phyloP scores from a whole-genome alignment of 305 asterid genomes.

The Rubia peregrina region DNA sequence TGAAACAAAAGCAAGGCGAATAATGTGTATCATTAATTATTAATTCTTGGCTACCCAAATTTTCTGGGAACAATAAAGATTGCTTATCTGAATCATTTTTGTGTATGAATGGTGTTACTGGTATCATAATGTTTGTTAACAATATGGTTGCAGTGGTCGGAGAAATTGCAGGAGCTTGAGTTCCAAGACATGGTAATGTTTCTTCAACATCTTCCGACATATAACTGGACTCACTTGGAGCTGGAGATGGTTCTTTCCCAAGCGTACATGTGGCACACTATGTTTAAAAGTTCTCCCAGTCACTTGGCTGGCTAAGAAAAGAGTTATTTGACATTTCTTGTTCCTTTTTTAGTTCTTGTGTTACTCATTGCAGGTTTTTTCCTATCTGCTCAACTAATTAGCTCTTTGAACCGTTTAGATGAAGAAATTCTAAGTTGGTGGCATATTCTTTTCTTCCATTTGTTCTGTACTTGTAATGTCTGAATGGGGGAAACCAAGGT shows the following conservation, averaged over 20 bases:
- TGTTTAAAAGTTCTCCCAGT: conserved; percentile 91
- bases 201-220: conserved; percentile 94
- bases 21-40: not conserved
- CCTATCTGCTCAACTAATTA: conserved; percentile 13
- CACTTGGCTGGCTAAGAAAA: conserved; percentile 65
- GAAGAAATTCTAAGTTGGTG: conserved; percentile 4
- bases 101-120: not conserved
- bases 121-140: conserved; percentile 9
- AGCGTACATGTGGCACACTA: conserved; percentile 95
- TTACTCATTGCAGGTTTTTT: not conserved
- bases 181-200: conserved; percentile 99
- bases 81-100: not conserved
- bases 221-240: conserved; percentile 66
- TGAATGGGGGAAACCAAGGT: not conserved
- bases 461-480: conserved; percentile 13
- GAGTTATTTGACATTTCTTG: not conserved
- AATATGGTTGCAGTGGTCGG: conserved; percentile 62
- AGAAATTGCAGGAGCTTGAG: conserved; percentile 70
- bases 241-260: conserved; percentile 90
- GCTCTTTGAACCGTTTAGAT: conserved; percentile 5
- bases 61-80: not conserved
- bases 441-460: conserved; percentile 11
- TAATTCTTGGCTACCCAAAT: not conserved
- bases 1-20: not conserved
- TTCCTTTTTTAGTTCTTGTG: not conserved